Percentiles rank a stretch among this genome's conserved stretches.
phyloP scores from a whole-genome alignment of 2,329 filamentous ascomycete species.

The Colletotrichum liriopes region DNA sequence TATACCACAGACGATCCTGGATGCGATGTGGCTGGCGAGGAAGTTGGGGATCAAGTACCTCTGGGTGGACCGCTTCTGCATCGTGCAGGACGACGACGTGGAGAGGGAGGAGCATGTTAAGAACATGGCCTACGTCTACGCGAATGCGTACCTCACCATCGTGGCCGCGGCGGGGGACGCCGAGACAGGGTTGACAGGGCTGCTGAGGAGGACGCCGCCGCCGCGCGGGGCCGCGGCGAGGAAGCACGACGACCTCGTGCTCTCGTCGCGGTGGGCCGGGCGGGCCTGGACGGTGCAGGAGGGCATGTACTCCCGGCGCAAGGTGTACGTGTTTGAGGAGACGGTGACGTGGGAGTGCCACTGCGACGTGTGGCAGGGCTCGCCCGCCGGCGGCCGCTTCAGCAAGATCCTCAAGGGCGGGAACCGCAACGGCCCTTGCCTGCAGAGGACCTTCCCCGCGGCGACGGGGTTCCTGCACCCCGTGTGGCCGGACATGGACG shows the following conservation, averaged over 20 bases:
- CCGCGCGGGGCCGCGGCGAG: constrained; percentile 49
- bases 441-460: constrained; percentile 51
- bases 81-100: constrained; percentile 60
- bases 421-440: constrained; percentile 46
- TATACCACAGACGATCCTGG: constrained; percentile 59
- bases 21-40: constrained; percentile 61
- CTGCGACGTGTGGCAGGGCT: constrained; percentile 58
- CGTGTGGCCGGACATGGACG: constrained; percentile 63
- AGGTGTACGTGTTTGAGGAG: constrained; percentile 62
- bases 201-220: constrained; percentile 40
- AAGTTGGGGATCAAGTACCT: constrained; percentile 61
- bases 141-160: constrained; percentile 62
- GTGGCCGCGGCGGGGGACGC: constrained; percentile 60
- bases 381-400: constrained; percentile 43
- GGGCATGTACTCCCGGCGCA: constrained; percentile 58
- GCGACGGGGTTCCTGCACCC: constrained; percentile 57
- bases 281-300: constrained; percentile 63
- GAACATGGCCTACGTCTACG: constrained; percentile 63
- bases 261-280: constrained; percentile 56
- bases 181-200: constrained; percentile 52
- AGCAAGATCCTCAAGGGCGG: constrained; percentile 46
- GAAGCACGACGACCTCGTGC: constrained; percentile 57
- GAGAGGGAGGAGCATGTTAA: constrained; percentile 58
- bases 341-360: constrained; percentile 63
- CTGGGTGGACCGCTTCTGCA: constrained; percentile 64